Base-by-base conservation (phyloP, 208 protist genomes). In the Angomonas desouzai region DNA sequence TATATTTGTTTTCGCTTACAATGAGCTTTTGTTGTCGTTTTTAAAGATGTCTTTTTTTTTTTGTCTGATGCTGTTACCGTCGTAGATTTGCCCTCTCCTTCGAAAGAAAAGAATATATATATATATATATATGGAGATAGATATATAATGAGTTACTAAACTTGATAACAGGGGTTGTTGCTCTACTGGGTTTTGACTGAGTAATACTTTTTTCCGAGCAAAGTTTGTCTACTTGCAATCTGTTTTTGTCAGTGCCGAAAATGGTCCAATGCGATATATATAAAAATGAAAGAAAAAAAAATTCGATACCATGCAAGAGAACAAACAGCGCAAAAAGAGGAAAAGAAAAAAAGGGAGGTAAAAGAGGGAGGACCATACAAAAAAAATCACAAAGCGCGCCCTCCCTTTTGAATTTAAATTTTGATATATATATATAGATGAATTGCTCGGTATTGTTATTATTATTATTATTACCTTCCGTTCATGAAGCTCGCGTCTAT, bases 371-470 rank as follows among this genome's bases (percentile, higher is more conserved):
- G n/a, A n/a, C n/a, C n/a, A n/a, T n/a, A n/a, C n/a, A 23, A 48
- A 34, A 51, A 48, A 62, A 59, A 61, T 47, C 40, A 66, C 22
- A 57, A 34, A 51, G 16, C 30, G 49, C 20, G 55, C 36, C 36
- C 36, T 40, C 13, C 13, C 36, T 40, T 40, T 40, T 40, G n/a
- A n/a, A n/a, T n/a, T n/a, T n/a, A n/a, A n/a, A n/a, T n/a, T n/a
- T n/a, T n/a, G n/a, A n/a, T n/a, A n/a, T n/a, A n/a, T n/a, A n/a
- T n/a, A n/a, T n/a, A n/a, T n/a, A n/a, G n/a, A n/a, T n/a, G n/a
- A n/a, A n/a, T n/a, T n/a, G n/a, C n/a, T n/a, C n/a, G n/a, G n/a
- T n/a, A n/a, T 40, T 40, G 6, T 40, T 40, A 18, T 40, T 40
- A 18, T 40, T 40, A 18, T 40, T 13, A 40, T 40, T 13, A 6